Percentiles rank a stretch among this genome's conserved stretches.
Evolutionary conservation across 768 basidiomycete genomes (phyloP).

Genomic region (Leccinum aurantiacum): DNA sequence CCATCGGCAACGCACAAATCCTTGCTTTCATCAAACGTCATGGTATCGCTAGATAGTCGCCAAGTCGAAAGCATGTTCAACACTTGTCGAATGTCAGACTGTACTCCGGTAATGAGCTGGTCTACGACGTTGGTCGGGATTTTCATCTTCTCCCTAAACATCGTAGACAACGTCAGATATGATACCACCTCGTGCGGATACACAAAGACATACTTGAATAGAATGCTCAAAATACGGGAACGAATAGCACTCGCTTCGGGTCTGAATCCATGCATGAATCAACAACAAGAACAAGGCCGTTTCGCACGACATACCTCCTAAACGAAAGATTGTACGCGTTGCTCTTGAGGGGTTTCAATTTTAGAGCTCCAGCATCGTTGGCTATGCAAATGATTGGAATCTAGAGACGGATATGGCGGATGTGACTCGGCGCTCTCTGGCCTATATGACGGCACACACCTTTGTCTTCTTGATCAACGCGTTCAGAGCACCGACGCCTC

Average conservation of each 20-base stretch:
- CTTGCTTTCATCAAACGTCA: slow-evolving; percentile 93
- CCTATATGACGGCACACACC: slow-evolving; percentile 38
- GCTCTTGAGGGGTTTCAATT: slow-evolving; percentile 79
- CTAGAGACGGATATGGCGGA: slow-evolving; percentile 38
- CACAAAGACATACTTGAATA: slow-evolving; percentile 71
- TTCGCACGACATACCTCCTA: slow-evolving; percentile 53
- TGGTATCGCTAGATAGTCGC: slow-evolving; percentile 76
- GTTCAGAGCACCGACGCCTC: slow-evolving; percentile 92
- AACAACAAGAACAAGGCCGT: neutral
- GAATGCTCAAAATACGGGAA: slow-evolving; percentile 84
- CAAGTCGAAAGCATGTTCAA: slow-evolving; percentile 98
- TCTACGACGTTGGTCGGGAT: slow-evolving; percentile 90
- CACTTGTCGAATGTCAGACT: slow-evolving; percentile 96
- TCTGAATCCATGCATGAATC: slow-evolving; percentile 39
- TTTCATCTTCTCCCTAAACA: slow-evolving; percentile 83
- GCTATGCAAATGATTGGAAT: slow-evolving; percentile 98
- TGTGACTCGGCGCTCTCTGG: neutral
- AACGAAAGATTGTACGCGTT: slow-evolving; percentile 79
- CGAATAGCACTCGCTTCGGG: slow-evolving; percentile 76
- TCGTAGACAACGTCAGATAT: neutral
- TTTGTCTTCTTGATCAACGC: slow-evolving; percentile 91
- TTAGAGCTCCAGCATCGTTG: slow-evolving; percentile 84
- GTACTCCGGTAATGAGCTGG: slow-evolving; percentile 82
- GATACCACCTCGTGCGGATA: too few relatives aligned
- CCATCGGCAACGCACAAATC: slow-evolving; percentile 58